Percentiles rank a stretch among this genome's conserved stretches.
phyloP scores from a whole-genome alignment of 768 basidiomycete genomes.

The Myochromella boudieri region DNA sequence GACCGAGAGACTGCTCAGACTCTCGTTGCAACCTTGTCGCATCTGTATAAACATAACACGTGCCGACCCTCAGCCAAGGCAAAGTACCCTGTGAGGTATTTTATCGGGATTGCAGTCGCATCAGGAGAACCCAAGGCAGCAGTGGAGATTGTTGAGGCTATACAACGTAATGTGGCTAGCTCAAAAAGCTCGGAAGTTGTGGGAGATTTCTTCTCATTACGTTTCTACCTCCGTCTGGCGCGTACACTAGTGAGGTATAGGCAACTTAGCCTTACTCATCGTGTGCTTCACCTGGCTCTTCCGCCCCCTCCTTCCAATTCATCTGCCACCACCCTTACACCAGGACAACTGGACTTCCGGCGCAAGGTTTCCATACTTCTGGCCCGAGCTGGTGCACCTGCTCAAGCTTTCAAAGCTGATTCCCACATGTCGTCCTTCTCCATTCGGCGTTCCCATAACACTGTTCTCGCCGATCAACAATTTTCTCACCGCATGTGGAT shows the following conservation, averaged over 20 bases:
- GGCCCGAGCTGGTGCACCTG: constrained; percentile 28
- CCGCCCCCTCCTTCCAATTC: constrained; percentile 18
- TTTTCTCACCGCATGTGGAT: no score
- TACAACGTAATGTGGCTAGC: constrained; percentile 27
- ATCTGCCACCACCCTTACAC: no score
- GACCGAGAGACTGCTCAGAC: constrained; percentile 27
- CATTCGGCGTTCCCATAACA: no score
- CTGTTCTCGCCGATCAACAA: no score
- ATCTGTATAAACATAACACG: constrained; percentile 32
- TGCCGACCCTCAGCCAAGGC: constrained; percentile 25
- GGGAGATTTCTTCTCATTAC: constrained; percentile 36
- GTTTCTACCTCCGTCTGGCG: constrained; percentile 38
- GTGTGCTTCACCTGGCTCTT: constrained; percentile 27
- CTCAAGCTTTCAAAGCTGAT: constrained; percentile 24
- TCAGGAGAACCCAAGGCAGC: constrained; percentile 35
- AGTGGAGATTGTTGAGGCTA: constrained; percentile 37
- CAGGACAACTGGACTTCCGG: constrained; percentile 30
- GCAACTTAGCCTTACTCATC: constrained; percentile 34
- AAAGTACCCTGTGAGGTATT: constrained; percentile 49
- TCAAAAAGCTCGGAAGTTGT: neutral
- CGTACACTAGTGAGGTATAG: constrained; percentile 39
- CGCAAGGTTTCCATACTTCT: constrained; percentile 30
- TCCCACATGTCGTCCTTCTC: no score
- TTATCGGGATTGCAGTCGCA: constrained; percentile 38
- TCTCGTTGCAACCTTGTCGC: constrained; percentile 33